Evolutionary conservation across 208 protist genomes (phyloP), one percentile per base, ranked within the genome.

Genomic region (Trypanosoma brucei): DNA sequence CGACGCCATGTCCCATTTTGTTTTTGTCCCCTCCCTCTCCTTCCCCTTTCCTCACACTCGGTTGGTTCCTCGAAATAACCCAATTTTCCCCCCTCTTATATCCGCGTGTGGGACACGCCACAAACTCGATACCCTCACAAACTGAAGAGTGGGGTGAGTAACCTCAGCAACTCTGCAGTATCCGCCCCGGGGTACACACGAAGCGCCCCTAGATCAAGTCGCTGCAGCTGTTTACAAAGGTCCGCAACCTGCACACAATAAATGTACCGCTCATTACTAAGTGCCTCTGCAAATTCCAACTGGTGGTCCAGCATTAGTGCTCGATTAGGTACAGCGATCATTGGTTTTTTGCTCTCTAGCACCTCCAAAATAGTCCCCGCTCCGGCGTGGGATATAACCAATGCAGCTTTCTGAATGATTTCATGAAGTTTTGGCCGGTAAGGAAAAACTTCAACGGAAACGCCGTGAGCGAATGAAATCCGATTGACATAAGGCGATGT

Each of bases 351-450:
- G 37, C 68, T 66, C 48, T 91, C 76, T 30, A 95, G 69, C n/a
- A 75, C 76, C 53, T 97, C 89, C 35, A 95, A 81, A n/a, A 95
- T 92, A n/a, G 92, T 95, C 11, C 92, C 92, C 0, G 90, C 92
- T 8, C 92, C 92, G 14, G 89, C 89, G 68, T 97, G 92, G 3
- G 87, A 87, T 35, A 97, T 81, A 39, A 97, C 79, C 11, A 96
- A 63, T 30, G 74, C 35, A 1, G 86, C 84, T 1, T 70, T 55
- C 42, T 51, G 55, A 22, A 96, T 78, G 2, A 88, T 50, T 8
- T 59, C 64, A 14, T 71, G 53, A 2, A 95, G 75, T 31, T 80
- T 68, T 4, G 84, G 76, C 14, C 76, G 67, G 66, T 93, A 95
- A 1, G 77, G 33, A 60, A 93, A 93, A 31, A 75, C 78, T 71